Base-by-base conservation (phyloP, 345 rosid species). In the Cardiospermum halicacabum region DNA sequence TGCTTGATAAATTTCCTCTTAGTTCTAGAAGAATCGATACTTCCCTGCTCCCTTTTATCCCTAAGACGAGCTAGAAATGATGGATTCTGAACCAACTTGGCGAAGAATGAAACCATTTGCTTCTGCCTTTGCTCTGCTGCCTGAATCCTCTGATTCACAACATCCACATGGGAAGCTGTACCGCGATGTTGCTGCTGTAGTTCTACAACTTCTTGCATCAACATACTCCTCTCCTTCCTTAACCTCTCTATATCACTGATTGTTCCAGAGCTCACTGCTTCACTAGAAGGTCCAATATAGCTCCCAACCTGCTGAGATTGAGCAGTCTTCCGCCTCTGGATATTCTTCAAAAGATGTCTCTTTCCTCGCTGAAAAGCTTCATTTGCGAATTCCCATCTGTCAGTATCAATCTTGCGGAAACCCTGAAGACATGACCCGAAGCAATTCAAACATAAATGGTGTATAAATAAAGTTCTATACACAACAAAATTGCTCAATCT, bases 311-410 rank as follows among this genome's bases (percentile, higher is more conserved):
- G 85, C 69, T 83, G 88, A 13, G 82, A 63, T 18, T 85, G 93
- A 67, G 85, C 84, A 18, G 96, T 76, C 68, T 84, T 84, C 42
- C 99, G 92, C 74, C 99, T 81, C 65, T 81, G 89, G 57, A 94
- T 94, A 76, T 80, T 82, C 82, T 84, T 94, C 12, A 94, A 76
- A 60, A 91, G 91, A 82, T 87, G 86, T 80, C 61, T 89, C 75
- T 82, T 85, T 54, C 90, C 99, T 69, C 81, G 81, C 68, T 68
- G 88, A 74, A 94, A 94, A 66, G 76, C 87, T 69, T 89, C 93
- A 66, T 94, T 91, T 0, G 96, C 91, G 61, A 94, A 94, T 72
- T 94, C 97, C 99, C 97, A 94, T 68, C 68, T 91, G 58, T 89
- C 96, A 49, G 94, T 80, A 77, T 85, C 94, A 39, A 83, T 78